phyloP scores from a whole-genome alignment of 2,329 filamentous ascomycete genomes.

The Talaromyces sp. region DNA sequence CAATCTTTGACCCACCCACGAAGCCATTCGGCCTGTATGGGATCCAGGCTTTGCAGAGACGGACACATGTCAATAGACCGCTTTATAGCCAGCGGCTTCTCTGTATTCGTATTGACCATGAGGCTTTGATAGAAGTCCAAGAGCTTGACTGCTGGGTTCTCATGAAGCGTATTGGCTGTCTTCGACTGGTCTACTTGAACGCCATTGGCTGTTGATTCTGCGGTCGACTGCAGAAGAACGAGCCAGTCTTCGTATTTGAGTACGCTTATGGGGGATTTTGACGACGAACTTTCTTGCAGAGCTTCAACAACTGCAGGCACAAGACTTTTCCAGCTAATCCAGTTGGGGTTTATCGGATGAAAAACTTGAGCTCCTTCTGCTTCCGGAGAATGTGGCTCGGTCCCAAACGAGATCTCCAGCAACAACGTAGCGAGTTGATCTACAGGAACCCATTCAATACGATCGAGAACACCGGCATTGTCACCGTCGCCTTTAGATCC shows the following conservation, averaged over 20 bases:
- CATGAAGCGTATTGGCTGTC: not conserved
- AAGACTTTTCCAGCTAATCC: conserved; percentile 10
- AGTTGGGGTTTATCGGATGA: conserved; percentile 9
- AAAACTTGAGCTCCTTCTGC: not conserved
- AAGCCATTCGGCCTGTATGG: conserved; percentile 8
- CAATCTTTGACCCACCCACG: conserved; percentile 13
- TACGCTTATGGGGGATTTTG: not conserved
- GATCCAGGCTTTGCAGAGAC: not conserved
- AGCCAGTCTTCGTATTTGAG: conserved; percentile 14
- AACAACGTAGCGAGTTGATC: conserved; percentile 8
- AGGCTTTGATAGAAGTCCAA: conserved; percentile 10
- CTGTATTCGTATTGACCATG: not conserved
- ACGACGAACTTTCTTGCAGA: not conserved
- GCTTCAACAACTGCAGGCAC: not conserved
- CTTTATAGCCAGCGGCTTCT: not conserved
- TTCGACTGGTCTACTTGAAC: not conserved
- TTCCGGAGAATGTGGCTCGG: not conserved
- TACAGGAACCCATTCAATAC: conserved; percentile 11
- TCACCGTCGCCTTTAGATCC: not conserved
- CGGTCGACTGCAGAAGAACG: not conserved
- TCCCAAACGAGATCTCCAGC: conserved; percentile 2
- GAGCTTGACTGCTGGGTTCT: conserved; percentile 10
- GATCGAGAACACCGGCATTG: not conserved
- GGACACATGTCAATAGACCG: not conserved
- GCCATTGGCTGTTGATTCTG: not conserved